A percentile compares a stretch with the other conserved stretches of the same genome.
phyloP scores from a whole-genome alignment of 1,139 yeast species.

The Pichia norvegensis region DNA sequence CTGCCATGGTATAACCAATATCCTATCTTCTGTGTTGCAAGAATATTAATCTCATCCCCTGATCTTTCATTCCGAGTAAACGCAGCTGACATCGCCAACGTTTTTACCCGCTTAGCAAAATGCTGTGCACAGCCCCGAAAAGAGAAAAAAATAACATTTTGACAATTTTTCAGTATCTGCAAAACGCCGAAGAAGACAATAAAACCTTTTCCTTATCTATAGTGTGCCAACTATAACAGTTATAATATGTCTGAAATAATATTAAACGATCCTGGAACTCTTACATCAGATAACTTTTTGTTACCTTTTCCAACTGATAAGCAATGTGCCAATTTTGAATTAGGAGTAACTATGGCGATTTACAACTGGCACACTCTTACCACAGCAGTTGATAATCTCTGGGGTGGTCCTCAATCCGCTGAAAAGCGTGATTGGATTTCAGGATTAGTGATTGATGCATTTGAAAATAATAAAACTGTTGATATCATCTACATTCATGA shows the following conservation, averaged over 20 bases:
- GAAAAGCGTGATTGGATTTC: conserved; percentile 96
- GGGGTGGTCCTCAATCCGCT: conserved; percentile 93
- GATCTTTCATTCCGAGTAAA: not conserved
- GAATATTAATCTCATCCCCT: not conserved
- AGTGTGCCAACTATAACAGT: no score
- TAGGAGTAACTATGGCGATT: conserved; percentile 88
- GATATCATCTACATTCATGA: conserved; percentile 80
- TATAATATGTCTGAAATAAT: conserved; percentile 21
- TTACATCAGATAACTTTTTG: conserved; percentile 33
- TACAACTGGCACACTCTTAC: conserved; percentile 83
- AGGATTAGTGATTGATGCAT: conserved; percentile 73
- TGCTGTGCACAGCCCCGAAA: not conserved
- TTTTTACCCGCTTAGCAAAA: not conserved
- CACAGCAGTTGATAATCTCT: conserved; percentile 87
- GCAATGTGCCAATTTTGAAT: conserved; percentile 77
- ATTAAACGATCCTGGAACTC: conserved; percentile 28
- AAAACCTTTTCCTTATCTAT: no score
- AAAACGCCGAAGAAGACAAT: no score
- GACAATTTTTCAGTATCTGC: no score
- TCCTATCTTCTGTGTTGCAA: no score
- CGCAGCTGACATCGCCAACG: not conserved
- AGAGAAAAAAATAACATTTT: no score
- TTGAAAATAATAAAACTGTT: conserved; percentile 50
- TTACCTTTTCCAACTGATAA: conserved; percentile 46
- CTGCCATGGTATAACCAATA: not conserved